Evolutionary conservation across 371 early-diverging fungal genomes (phyloP), one percentile per base, ranked within the genome.

Genomic region (Mucor plumbeus): DNA sequence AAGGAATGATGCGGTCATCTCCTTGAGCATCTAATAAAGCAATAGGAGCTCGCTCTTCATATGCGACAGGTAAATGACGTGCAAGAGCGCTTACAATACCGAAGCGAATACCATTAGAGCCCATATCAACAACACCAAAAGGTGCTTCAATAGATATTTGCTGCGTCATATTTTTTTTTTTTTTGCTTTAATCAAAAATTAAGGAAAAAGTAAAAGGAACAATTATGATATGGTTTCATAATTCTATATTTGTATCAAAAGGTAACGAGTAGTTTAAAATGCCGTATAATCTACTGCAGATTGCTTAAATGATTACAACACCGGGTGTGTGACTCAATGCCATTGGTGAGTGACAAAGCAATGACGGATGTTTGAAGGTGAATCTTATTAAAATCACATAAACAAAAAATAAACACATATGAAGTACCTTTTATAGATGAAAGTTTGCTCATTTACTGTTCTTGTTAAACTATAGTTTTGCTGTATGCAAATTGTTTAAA

Each of bases 71-170:
- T 10, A 89, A 76, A 63, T 87, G 85, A 5, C 89, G 82, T 19
- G 81, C 79, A 14, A 87, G 71, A 0, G 83, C 74, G 35, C 79
- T 82, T 5, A 87, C 79, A 53, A 89, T 87, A 41, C 87, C 87
- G 43, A 89, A 88, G 3, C 88, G 87, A 59, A 89, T 89, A 33
- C 90, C 90, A 64, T 89, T 89, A 43, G 87, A 87, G n/a, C 90
- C 88, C 85, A 89, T 88, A 67, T 89, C 90, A 1, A 89, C 79
- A 5, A 89, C 82, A 38, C 82, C 90, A 19, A 89, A 76, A 36
- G 87, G 86, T 9, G 84, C 85, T 53, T 70, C 43, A 7, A 63
- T 36, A n/a, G 34, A 8, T 14, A 36, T 35, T 36, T 33, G 56
- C 4, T 36, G n/a, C 35, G 56, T 10, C 56, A 56, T 56, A 1